A percentile compares a stretch with the other conserved stretches of the same genome.
These are phyloP conservation scores for Papiliotrema nemorosa DNA, from an alignment of 1,284 basidiomycete species.

Conservation along the genomic window DNA sequence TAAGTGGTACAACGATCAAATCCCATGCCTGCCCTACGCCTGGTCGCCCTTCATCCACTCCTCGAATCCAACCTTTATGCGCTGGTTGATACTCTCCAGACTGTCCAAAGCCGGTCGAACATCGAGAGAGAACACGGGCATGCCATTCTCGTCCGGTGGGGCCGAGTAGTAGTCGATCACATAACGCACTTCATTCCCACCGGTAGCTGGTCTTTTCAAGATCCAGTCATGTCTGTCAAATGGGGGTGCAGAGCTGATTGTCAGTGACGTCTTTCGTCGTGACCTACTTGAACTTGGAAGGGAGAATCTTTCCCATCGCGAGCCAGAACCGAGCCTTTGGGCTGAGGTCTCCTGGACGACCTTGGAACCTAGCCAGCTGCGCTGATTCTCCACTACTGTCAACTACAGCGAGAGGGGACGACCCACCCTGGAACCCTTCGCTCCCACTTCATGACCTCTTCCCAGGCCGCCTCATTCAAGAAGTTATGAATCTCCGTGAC, in stretches of 20 bases:
- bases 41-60: slow-evolving; percentile 59
- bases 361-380: slow-evolving; percentile 78
- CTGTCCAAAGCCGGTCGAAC: slow-evolving; percentile 85
- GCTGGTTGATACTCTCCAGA: slow-evolving; percentile 65
- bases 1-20: too few relatives aligned
- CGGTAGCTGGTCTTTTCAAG: slow-evolving; percentile 64
- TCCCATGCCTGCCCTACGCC: too few relatives aligned
- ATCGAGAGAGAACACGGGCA: slow-evolving; percentile 86
- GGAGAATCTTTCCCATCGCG: slow-evolving; percentile 81
- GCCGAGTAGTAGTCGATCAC: slow-evolving; percentile 96
- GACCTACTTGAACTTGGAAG: slow-evolving; percentile 77
- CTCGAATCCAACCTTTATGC: slow-evolving; percentile 66
- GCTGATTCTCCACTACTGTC: slow-evolving; percentile 51
- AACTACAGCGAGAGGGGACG: not conserved
- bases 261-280: slow-evolving; percentile 1
- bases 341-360: slow-evolving; percentile 75
- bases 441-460: slow-evolving; percentile 88
- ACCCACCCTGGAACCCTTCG: slow-evolving; percentile 55
- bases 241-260: slow-evolving; percentile 73
- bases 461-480: slow-evolving; percentile 70
- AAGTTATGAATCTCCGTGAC: slow-evolving; percentile 99
- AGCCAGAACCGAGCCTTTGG: slow-evolving; percentile 82
- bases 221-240: slow-evolving; percentile 99
- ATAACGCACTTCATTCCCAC: slow-evolving; percentile 57
- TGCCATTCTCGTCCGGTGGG: slow-evolving; percentile 75